Base-by-base conservation (phyloP, 805 yeast genomes). In the Starmerella khaoyaiensis region DNA sequence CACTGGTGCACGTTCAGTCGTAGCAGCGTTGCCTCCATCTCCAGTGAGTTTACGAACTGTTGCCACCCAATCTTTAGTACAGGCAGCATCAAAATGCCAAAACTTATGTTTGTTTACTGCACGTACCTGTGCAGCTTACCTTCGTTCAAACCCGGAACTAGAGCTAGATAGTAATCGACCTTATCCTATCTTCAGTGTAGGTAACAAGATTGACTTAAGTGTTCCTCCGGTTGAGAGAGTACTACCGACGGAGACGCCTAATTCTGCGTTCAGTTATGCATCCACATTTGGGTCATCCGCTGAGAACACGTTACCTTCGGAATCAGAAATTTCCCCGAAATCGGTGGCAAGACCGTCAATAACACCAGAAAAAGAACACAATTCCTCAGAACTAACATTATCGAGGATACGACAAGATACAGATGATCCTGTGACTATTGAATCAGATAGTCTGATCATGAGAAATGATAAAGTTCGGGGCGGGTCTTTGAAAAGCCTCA, bases 1-100 rank as follows among this genome's bases (percentile, higher is more conserved):
- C 2, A 45, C 56, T 9, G 51, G 58, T 5, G 63, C 65, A 5
- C 51, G 65, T 20, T 54, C 57, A 10, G 53, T 57, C 5, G 64
- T 59, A 12, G 52, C 56, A 11, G 34, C 48, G n/a, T 35, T 46
- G 31, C 46, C 47, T 15, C 46, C 47, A 17, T 27, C 48, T 19
- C 48, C 42, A 10, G 39, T 42, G 4, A 38, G 39, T 21, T 40
- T 44, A 22, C 39, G 42, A 14, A 23, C 38, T 4, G 45, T 35
- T 6, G 50, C 51, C 11, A 42, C 51, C n/a, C 52, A 52, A 29
- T 42, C 44, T 25, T 45, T 58, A 28, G 45, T 47, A 10, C 42
- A 35, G 6, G 48, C 49, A 10, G 62, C 62, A 5, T 46, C 51
- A 21, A 53, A 50, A 24, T 60, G 63, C 38, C 47, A 52, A 16